Evolutionary conservation across 371 early-diverging fungal species (phyloP), one percentile per base, ranked within the genome.

Genomic region (Mucor irregularis): DNA sequence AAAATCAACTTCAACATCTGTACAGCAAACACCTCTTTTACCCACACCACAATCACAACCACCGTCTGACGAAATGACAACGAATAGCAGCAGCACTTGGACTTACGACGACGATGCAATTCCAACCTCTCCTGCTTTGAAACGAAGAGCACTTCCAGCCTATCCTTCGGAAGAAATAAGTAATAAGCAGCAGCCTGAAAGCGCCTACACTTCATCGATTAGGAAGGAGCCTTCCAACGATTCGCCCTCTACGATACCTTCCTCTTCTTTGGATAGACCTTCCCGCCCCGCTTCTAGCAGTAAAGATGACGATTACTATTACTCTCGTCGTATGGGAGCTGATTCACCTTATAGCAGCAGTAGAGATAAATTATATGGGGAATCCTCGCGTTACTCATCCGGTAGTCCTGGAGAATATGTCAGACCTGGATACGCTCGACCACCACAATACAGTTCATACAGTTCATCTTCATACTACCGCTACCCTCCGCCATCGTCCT

Each of bases 351-450:
- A 19, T 16, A 42, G 28, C 22, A 47, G 49, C n/a, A 51, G 19
- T 25, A 21, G 37, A 29, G 17, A 26, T 13, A 29, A 40, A 40
- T 21, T 51, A 13, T 35, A 29, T 19, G 30, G 37, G 3, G 40
- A 40, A 10, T 31, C 49, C 24, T 44, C 43, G 11, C 31, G 44
- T 4, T 53, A 45, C 17, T 34, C 43, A 11, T 35, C 35, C 1
- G 35, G 11, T 11, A 42, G 42, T 42, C 4, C 19, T 5, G 22
- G 43, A 31, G 49, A 57, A 21, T 57, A 49, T 34, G 49, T 57
- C 13, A 49, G 49, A 16, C 57, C 44, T 19, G 57, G 57, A 1
- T 57, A 57, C 25, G 7, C 42, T 40, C 52, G 52, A 38, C 50
- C 50, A 35, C 37, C 49, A 13, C 40, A 52, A 22, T 52, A 52